Evolutionary conservation across 2,329 filamentous ascomycete genomes (phyloP), one percentile per base, ranked within the genome.

Genomic region (Ceratocystis smalleyi): DNA sequence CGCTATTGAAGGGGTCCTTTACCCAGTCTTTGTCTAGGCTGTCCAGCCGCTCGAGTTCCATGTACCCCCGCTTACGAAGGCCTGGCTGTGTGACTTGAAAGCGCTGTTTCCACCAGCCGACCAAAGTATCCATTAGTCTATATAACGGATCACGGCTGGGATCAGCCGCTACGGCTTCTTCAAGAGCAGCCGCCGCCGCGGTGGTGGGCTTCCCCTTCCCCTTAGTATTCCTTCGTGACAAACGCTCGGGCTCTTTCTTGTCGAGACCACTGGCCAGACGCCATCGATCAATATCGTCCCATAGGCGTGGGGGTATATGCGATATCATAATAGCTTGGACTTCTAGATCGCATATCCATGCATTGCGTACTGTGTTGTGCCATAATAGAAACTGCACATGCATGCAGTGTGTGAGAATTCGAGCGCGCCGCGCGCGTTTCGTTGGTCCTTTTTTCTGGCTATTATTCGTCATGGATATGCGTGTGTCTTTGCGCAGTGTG

Each of bases 361-460:
- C 79, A 72, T 97, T 96, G 51, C 89, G 83, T 15, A 94, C 75
- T 0, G 89, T 83, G 71, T 97, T 97, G 72, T 97, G 91, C 80
- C 87, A 96, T 66, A 99, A 80, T 17, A 99, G 77, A 62, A 85
- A 83, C 72, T 95, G 85, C 1, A 97, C 91, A 73, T 99, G 94
- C 69, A 96, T 80, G 69, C 89, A 88, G 73, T 99, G 94, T 0
- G 90, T 91, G 2, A 85, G 80, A 43, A 85, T 81, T 30, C 94
- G 82, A 64, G 92, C 87, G 67, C 84, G 82, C 62, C 89, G 83
- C 71, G 96, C 90, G 32, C 87, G 83, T 74, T 96, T 96, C 2
- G 88, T 87, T 0, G 89, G 88, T 0, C 90, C 91, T 71, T 92
- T 96, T 74, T 89, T 96, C 19, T 77, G 77, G 24, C 83, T 83